Evolutionary conservation across 306 rosid species (phyloP), one percentile per base, ranked within the genome.

Genomic region (Dicorynia guianensis): DNA sequence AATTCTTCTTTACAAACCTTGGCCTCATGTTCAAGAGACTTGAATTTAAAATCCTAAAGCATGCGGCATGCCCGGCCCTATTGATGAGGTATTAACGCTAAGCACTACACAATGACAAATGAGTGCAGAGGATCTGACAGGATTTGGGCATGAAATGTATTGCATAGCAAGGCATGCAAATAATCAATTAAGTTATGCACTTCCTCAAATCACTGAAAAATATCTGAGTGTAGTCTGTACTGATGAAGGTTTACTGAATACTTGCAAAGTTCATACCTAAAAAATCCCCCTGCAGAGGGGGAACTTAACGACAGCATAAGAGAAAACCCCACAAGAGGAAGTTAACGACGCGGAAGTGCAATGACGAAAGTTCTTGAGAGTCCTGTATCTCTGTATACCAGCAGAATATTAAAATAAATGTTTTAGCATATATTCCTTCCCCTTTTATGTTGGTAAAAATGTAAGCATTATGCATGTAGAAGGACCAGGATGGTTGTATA

Each of bases 241-340:
- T 61, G 18, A 10, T 13, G 9, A 63, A 49, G 74, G 68, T 60
- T 76, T 52, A 15, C 36, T 35, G 57, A 76, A 46, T 17, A 25
- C 38, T 40, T 18, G 48, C 56, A 59, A 67, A 66, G 53, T 40
- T 67, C 49, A 56, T 17, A 43, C 48, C 13, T 5, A 0, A 57
- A 40, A 55, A 40, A 42, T 71, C 20, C 13, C 30, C 7, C 55
- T 25, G 30, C 13, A 18, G 12, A 36, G 48, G 53, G 48, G 67
- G 63, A 74, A 68, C 62, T 36, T 69, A 12, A 19, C 67, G 18
- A 38, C 66, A 44, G 20, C 53, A 17, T 71, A 42, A 50, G 72
- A 71, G 55, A 63, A 63, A 63, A 25, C 30, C 2, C 30, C 13
- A 18, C 7, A 36, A 47, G 53, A 59, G 68, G 64, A 74, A 68